Conservation (phyloP, 192 early-diverging fungal genomes). For the Pilaira anomala region DNA sequence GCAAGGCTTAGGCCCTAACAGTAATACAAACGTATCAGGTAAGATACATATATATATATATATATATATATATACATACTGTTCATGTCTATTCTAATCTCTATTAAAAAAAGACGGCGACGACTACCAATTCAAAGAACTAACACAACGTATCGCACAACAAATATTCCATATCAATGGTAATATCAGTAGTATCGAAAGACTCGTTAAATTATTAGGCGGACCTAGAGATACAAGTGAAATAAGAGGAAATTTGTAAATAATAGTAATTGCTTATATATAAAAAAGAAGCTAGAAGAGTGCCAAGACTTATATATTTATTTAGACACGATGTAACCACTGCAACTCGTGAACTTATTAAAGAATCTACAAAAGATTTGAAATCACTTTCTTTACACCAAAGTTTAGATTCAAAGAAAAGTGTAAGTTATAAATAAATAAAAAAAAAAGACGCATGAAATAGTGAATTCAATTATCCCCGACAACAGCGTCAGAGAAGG, state of each 20-base stretch:
- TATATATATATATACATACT: no score
- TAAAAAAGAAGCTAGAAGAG: no score
- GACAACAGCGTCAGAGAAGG: conserved; percentile 61
- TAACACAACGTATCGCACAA: conserved; percentile 72
- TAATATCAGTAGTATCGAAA: conserved; percentile 83
- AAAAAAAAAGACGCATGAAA: not conserved
- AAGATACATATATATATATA: not conserved
- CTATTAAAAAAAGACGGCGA: conserved; percentile 25
- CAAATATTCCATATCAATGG: conserved; percentile 84
- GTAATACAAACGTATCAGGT: not conserved
- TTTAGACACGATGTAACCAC: conserved; percentile 74
- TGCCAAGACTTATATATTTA: not conserved
- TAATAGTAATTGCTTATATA: not conserved
- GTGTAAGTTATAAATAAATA: conserved; percentile 18
- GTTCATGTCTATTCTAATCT: no score
- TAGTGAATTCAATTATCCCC: not conserved
- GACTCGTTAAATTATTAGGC: conserved; percentile 72
- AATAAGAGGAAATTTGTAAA: conserved; percentile 70
- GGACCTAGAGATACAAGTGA: conserved; percentile 74
- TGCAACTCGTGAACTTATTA: conserved; percentile 75
- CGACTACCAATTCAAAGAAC: conserved; percentile 45
- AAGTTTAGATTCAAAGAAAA: conserved; percentile 19
- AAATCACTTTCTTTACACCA: conserved; percentile 67
- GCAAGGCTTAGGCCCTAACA: conserved; percentile 2
- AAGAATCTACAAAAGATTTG: conserved; percentile 71